Conservation (phyloP, 2,329 filamentous ascomycete species). For the Aspergillus chevalieri region DNA sequence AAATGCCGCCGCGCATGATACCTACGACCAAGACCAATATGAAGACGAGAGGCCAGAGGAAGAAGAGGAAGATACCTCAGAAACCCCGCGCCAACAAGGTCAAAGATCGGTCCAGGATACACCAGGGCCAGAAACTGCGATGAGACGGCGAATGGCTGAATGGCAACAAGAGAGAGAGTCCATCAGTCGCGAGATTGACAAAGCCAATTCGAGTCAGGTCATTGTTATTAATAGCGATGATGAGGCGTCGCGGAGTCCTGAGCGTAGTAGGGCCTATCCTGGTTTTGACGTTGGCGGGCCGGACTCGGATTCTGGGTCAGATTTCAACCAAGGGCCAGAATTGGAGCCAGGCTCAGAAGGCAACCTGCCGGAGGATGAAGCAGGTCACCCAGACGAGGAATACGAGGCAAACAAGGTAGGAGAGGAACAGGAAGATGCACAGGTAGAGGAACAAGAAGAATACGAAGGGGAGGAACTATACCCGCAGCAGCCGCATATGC, state of each 20-base stretch:
- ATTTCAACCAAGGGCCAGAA: not conserved
- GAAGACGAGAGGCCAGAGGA: slow-evolving; percentile 1
- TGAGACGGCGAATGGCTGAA: slow-evolving; percentile 31
- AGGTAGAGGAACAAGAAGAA: slow-evolving; percentile 11
- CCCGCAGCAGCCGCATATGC: slow-evolving; percentile 11
- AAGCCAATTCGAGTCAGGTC: slow-evolving; percentile 37
- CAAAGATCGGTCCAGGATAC: slow-evolving; percentile 4
- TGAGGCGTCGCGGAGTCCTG: slow-evolving; percentile 9
- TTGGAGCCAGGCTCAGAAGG: slow-evolving; percentile 1
- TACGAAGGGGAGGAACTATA: slow-evolving; percentile 30
- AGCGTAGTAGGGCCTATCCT: not conserved
- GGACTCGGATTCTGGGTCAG: not conserved
- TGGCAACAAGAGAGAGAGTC: slow-evolving; percentile 43
- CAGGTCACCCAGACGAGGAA: not conserved
- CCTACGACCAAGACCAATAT: not conserved
- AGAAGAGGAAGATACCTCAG: slow-evolving; percentile 3
- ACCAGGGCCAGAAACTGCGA: slow-evolving; percentile 12
- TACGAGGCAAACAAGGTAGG: not conserved
- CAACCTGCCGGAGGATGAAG: not conserved
- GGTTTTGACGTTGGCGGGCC: slow-evolving; percentile 1
- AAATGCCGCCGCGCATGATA: slow-evolving; percentile 5
- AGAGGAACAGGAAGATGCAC: slow-evolving; percentile 6
- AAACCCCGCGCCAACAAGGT: slow-evolving; percentile 1
- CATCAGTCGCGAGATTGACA: slow-evolving; percentile 39
- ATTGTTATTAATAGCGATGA: slow-evolving; percentile 41